These are phyloP conservation scores for Arthroderma sp. DNA, from an alignment of 2,329 filamentous ascomycete genomes.

Conservation along the genomic window DNA sequence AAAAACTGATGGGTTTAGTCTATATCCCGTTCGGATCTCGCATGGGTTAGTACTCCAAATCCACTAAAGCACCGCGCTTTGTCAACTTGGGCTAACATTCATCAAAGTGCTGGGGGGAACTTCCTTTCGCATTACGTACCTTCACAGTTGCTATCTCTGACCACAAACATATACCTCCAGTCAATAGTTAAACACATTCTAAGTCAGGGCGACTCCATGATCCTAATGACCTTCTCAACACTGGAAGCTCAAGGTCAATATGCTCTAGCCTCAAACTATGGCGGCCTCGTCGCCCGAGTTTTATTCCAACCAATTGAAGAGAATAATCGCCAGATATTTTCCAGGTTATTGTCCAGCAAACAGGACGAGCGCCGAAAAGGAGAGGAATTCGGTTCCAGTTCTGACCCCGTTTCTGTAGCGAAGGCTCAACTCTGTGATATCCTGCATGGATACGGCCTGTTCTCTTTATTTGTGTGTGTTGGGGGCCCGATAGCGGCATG, in stretches of 20 bases:
- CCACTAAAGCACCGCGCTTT: not conserved
- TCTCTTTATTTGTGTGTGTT: constrained; percentile 54
- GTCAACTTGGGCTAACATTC: constrained; percentile 10
- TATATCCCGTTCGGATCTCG: constrained; percentile 40
- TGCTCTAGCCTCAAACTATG: constrained; percentile 87
- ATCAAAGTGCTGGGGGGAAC: not conserved
- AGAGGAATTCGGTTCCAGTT: constrained; percentile 1
- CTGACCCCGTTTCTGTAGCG: constrained; percentile 14
- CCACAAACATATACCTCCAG: constrained; percentile 73
- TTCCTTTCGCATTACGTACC: constrained; percentile 54
- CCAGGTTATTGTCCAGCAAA: constrained; percentile 51
- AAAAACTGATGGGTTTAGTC: constrained; percentile 50
- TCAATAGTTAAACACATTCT: constrained; percentile 83
- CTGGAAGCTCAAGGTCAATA: constrained; percentile 80
- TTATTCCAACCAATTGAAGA: constrained; percentile 94
- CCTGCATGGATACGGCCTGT: constrained; percentile 58
- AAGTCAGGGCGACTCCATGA: constrained; percentile 84
- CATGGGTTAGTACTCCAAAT: constrained; percentile 25
- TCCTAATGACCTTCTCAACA: constrained; percentile 65
- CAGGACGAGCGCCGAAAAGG: constrained; percentile 10
- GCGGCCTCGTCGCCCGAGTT: constrained; percentile 73
- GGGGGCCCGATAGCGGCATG: constrained; percentile 66
- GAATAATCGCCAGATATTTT: constrained; percentile 79
- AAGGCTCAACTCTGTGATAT: constrained; percentile 34
- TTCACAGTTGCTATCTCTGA: constrained; percentile 55